phyloP scores from a whole-genome alignment of 495 filamentous ascomycete genomes.

The Chaetomium fimeti region DNA sequence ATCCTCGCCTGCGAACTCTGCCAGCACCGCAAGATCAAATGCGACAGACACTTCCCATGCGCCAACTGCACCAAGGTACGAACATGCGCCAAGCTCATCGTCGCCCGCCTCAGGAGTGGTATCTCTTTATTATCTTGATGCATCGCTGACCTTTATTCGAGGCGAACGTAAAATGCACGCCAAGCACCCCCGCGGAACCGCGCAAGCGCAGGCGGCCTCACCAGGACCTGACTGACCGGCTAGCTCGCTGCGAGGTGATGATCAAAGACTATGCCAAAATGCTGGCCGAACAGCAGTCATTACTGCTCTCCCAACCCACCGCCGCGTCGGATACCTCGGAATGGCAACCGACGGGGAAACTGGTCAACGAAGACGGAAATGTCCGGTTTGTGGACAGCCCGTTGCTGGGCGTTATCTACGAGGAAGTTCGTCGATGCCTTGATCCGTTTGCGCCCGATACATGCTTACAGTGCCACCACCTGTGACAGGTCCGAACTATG shows the following conservation, averaged over 20 bases:
- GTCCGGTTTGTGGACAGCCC: constrained; percentile 49
- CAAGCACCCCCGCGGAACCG: constrained; percentile 49
- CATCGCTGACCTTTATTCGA: constrained; percentile 22
- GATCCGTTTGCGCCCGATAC: neutral
- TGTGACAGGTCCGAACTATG: constrained; percentile 45
- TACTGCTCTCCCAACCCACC: constrained; percentile 11
- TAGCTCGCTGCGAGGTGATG: constrained; percentile 50
- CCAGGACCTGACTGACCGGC: constrained; percentile 50
- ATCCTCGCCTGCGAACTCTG: constrained; percentile 50
- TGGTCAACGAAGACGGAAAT: constrained; percentile 46
- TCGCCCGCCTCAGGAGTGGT: constrained; percentile 21
- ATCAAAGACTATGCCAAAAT: constrained; percentile 47
- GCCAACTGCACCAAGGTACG: constrained; percentile 58
- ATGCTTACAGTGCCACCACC: constrained; percentile 2
- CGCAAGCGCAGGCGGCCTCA: constrained; percentile 49
- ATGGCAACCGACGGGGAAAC: constrained; percentile 44
- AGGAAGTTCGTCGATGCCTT: constrained; percentile 40
- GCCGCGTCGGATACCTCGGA: constrained; percentile 31
- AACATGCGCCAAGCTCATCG: neutral
- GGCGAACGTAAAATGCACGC: constrained; percentile 48
- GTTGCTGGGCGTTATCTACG: constrained; percentile 42
- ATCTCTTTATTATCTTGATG: neutral
- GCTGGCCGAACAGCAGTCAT: neutral
- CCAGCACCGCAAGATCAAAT: constrained; percentile 67
- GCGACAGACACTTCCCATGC: constrained; percentile 64